These are phyloP conservation scores for Phaeosphaeriaceae sp. DNA, from an alignment of 2,329 filamentous ascomycete species.

Conservation along the genomic window DNA sequence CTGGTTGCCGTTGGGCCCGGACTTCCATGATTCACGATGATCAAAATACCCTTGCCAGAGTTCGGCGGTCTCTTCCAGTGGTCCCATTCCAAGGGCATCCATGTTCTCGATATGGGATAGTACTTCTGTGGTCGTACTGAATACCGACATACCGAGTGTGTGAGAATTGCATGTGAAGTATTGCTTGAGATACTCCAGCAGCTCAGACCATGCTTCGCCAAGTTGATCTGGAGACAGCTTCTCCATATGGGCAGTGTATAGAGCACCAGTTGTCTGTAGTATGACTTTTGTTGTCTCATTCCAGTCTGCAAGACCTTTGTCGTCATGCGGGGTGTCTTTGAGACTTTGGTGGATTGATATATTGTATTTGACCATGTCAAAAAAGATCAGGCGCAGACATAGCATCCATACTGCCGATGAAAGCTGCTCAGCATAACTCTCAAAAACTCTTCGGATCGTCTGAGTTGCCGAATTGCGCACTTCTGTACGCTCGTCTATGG, in stretches of 20 bases:
- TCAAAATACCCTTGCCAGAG: slow-evolving; percentile 46
- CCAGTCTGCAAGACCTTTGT: slow-evolving; percentile 37
- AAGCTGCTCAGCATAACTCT: slow-evolving; percentile 85
- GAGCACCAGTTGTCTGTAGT: slow-evolving; percentile 50
- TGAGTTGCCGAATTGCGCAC: slow-evolving; percentile 88
- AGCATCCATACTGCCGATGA: slow-evolving; percentile 81
- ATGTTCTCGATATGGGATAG: slow-evolving; percentile 40
- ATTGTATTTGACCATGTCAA: slow-evolving; percentile 76
- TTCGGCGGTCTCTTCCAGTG: slow-evolving; percentile 42
- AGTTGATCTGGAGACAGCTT: slow-evolving; percentile 73
- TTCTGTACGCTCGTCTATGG: slow-evolving; percentile 75
- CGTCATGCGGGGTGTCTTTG: slow-evolving; percentile 12
- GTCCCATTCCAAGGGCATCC: slow-evolving; percentile 25
- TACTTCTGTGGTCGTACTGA: slow-evolving; percentile 48
- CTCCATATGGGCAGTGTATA: slow-evolving; percentile 79
- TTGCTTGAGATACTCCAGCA: slow-evolving; percentile 72
- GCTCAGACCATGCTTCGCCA: slow-evolving; percentile 74
- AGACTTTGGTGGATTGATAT: slow-evolving; percentile 33
- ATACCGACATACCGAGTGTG: slow-evolving; percentile 52
- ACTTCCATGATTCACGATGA: slow-evolving; percentile 29
- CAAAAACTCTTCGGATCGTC: slow-evolving; percentile 88
- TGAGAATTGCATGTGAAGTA: slow-evolving; percentile 52
- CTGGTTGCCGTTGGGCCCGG: slow-evolving; percentile 64
- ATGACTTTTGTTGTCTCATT: slow-evolving; percentile 51
- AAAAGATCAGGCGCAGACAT: slow-evolving; percentile 81